Evolutionary conservation across 2,329 filamentous ascomycete genomes (phyloP).

Genomic region (Pseudophaeomoniella oleicola): DNA sequence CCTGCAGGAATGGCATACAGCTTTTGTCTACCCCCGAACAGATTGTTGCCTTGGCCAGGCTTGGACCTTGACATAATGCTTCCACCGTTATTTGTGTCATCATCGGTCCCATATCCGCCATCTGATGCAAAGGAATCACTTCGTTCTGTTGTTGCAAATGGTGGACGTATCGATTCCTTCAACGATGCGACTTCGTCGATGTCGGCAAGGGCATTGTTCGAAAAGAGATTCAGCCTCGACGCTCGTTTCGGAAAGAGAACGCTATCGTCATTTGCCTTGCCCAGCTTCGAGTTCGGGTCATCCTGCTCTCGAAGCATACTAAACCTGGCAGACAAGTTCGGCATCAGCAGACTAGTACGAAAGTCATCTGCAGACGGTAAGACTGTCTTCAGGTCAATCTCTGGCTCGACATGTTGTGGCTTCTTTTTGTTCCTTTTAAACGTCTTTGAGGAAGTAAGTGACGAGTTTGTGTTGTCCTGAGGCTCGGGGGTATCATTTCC

Average conservation of each 20-base stretch:
- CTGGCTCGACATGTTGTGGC: constrained; percentile 33
- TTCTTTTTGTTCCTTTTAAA: constrained; percentile 34
- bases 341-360: constrained; percentile 90
- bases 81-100: constrained; percentile 29
- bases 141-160: constrained; percentile 43
- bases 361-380: constrained; percentile 81
- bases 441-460: not conserved
- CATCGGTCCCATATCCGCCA: constrained; percentile 47
- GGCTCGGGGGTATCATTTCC: not conserved
- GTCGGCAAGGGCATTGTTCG: constrained; percentile 50
- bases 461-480: not conserved
- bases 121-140: constrained; percentile 51
- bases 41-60: constrained; percentile 74
- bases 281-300: constrained; percentile 73
- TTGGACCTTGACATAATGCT: constrained; percentile 77
- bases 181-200: constrained; percentile 87
- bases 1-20: constrained; percentile 68
- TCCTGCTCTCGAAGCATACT: constrained; percentile 95
- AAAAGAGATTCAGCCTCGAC: constrained; percentile 61
- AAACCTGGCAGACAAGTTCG: constrained; percentile 82
- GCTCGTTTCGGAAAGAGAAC: constrained; percentile 71
- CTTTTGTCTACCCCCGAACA: constrained; percentile 93
- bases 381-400: constrained; percentile 58
- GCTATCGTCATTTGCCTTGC: constrained; percentile 91
- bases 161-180: constrained; percentile 43